Evolutionary conservation across 2,329 filamentous ascomycete species (phyloP).

Genomic region (Orbilia oligospora): DNA sequence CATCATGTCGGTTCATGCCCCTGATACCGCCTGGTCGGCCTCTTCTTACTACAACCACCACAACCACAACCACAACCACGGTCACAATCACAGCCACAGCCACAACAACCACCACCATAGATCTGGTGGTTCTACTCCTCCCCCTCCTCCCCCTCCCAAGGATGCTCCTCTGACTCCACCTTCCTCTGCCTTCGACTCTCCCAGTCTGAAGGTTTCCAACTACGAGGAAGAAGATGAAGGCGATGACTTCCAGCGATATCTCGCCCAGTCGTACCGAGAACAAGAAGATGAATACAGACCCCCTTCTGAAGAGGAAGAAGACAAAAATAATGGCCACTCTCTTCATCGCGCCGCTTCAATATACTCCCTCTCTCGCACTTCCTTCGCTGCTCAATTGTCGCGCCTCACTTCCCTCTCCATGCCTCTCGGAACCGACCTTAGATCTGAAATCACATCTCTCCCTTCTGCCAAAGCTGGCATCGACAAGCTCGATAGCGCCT

Average conservation of each 20-base stretch:
- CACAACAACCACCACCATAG: constrained; percentile 1
- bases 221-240: constrained; percentile 43
- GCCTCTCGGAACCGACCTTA: constrained; percentile 86
- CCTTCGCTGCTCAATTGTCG: constrained; percentile 92
- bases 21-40: constrained; percentile 48
- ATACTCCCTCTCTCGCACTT: constrained; percentile 91
- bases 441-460: constrained; percentile 85
- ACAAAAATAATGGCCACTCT: constrained; percentile 38
- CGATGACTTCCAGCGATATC: constrained; percentile 58
- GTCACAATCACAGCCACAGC: constrained; percentile 4
- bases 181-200: constrained; percentile 47
- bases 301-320: constrained; percentile 48
- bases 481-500: constrained; percentile 84
- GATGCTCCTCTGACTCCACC: constrained; percentile 58
- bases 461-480: constrained; percentile 87
- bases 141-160: constrained; percentile 53
- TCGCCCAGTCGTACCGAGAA: constrained; percentile 51
- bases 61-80: background rate
- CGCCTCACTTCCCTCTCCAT: constrained; percentile 92
- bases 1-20: constrained; percentile 46
- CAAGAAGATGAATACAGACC: constrained; percentile 20
- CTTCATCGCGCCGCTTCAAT: constrained; percentile 81
- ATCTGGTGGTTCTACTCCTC: constrained; percentile 41
- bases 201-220: constrained; percentile 43
- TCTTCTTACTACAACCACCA: constrained; percentile 26